Percentiles rank a stretch among this genome's conserved stretches.
Conservation (phyloP, 495 filamentous ascomycete species). For the Chaetomium fimeti region DNA sequence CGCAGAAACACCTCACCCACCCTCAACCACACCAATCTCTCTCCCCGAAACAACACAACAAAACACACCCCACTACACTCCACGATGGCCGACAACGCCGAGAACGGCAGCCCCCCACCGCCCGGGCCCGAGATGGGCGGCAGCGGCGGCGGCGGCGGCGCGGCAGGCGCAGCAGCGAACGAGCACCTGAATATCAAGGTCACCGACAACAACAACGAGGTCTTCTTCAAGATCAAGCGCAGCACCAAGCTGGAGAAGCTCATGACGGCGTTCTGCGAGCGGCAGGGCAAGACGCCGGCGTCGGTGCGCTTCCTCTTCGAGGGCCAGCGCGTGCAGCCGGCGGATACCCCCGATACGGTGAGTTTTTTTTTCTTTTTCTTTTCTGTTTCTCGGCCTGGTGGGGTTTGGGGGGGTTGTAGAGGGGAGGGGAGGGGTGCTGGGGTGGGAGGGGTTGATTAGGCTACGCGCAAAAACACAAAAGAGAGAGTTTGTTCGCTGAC, state of each 20-base stretch:
- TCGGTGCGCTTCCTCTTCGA: conserved; percentile 96
- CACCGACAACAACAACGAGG: conserved; percentile 99
- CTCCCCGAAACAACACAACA: too few relatives aligned
- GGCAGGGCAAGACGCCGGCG: conserved; percentile 81
- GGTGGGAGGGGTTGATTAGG: too few relatives aligned
- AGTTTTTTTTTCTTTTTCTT: conserved; percentile 39
- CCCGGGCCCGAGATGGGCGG: conserved; percentile 36
- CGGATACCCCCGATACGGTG: conserved; percentile 89
- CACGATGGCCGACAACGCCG: conserved; percentile 53
- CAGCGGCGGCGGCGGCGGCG: too few relatives aligned
- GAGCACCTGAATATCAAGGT: conserved; percentile 99
- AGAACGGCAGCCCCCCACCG: conserved; percentile 58
- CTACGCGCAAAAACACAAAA: not conserved
- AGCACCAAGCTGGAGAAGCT: conserved; percentile 94
- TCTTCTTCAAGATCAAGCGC: conserved; percentile 99
- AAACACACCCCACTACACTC: not conserved
- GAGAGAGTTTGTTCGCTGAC: not conserved
- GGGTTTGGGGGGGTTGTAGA: not conserved
- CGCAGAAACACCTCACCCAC: not conserved
- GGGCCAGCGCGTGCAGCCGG: conserved; percentile 81
- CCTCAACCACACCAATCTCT: not conserved
- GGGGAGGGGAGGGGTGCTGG: too few relatives aligned
- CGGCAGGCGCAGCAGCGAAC: conserved; percentile 54
- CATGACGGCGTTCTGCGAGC: conserved; percentile 98
- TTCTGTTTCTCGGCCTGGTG: too few relatives aligned